Base-by-base conservation (phyloP, 1,284 basidiomycete species). In the Sanguinoderma infundibulare region DNA sequence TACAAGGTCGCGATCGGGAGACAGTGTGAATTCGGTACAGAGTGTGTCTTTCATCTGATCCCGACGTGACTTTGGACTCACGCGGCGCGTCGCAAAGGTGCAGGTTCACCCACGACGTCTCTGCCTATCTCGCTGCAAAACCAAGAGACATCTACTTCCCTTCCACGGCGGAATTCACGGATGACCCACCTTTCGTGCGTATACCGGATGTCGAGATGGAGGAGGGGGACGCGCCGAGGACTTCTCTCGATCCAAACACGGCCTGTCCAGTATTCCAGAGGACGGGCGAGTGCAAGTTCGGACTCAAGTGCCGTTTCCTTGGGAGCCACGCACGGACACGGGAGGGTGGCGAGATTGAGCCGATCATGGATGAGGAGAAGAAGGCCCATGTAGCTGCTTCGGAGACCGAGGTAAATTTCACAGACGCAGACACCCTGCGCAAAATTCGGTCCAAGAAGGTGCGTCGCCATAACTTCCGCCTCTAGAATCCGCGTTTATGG, bases 281-380 rank as follows among this genome's bases (percentile, higher is more conserved):
- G 64, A 81, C 83, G 5, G 96, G 96, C 0, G 85, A 90, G 70
- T 98, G 96, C 77, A 87, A 89, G 55, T 87, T 87, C 65, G 97
- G 95, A 5, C 90, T 94, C 78, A 93, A 94, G 74, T 99, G 97
- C 73, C 88, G 97, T 1, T 98, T 93, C 77, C 84, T 98, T 3
- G 90, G 91, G 12, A 89, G 85, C 0, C 97, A 98, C 70, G 73
- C 87, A 6, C 75, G 71, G 26, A 72, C 74, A 49, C 76, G 78
- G 28, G 81, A 81, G 22, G 65, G 75, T 22, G 82, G 82, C 1
- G 69, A 74, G 4, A 61, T 86, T n/a, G 71, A 73, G 34, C 68
- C 86, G 0, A 63, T 83, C 0, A 78, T 77, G 1, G 85, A 92
- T 69, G 82, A 86, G 55, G 84, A 86, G 30, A 89, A 84, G 71